These are phyloP conservation scores for Ophiostoma himal-ulmi DNA, from an alignment of 2,329 filamentous ascomycete species.

Conservation along the genomic window DNA sequence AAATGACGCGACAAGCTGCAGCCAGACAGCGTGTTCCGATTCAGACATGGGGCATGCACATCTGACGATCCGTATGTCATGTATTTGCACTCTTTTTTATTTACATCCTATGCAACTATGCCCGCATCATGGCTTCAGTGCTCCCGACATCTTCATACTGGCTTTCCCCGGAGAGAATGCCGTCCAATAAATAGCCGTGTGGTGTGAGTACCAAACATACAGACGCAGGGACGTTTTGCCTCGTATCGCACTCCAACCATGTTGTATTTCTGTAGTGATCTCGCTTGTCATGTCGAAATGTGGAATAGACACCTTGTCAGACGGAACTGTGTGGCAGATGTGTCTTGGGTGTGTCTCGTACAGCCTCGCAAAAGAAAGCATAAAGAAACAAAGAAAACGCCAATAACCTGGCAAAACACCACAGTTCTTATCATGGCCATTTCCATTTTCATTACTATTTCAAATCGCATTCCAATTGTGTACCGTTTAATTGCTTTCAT, in stretches of 20 bases:
- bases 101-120: neutral
- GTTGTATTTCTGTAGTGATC: neutral
- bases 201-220: neutral
- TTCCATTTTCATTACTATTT: neutral
- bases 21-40: neutral
- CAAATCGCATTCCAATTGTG: neutral
- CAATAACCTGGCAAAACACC: neutral
- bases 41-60: neutral
- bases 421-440: neutral
- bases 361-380: neutral
- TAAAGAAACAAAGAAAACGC: neutral
- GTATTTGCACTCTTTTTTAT: neutral
- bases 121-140: neutral
- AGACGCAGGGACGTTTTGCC: neutral
- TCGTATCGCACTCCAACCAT: neutral
- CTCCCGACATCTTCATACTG: neutral
- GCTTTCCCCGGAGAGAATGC: neutral
- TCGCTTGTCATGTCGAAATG: slow-evolving; percentile 8
- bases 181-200: neutral
- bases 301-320: neutral
- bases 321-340: neutral
- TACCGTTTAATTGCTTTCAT: neutral
- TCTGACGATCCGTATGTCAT: neutral
- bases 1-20: slow-evolving; percentile 12
- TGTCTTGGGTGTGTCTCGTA: neutral